A percentile compares a stretch with the other conserved stretches of the same genome.
phyloP scores from a whole-genome alignment of 176 grass and related monocot species.

The Carex pumila region DNA sequence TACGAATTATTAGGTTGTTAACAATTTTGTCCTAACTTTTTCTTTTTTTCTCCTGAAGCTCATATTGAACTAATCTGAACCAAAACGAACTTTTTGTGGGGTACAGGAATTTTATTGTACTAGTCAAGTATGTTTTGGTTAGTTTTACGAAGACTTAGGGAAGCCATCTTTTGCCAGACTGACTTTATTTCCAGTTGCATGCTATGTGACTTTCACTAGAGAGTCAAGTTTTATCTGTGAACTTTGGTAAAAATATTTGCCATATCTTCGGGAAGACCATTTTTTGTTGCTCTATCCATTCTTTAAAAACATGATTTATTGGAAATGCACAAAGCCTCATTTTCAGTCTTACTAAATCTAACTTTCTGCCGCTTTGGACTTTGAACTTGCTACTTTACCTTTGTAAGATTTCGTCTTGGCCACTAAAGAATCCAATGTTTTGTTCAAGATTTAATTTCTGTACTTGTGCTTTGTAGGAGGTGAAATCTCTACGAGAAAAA shows the following conservation, averaged over 20 bases:
- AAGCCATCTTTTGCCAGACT: neutral
- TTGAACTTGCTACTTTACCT: neutral
- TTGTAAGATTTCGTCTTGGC: neutral
- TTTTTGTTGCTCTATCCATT: neutral
- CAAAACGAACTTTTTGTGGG: neutral
- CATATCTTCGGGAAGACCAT: neutral
- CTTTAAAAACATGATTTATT: neutral
- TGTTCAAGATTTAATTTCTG: conserved; percentile 1
- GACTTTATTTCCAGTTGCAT: neutral
- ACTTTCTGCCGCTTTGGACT: neutral
- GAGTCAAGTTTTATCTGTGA: neutral
- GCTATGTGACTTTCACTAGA: neutral
- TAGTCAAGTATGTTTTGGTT: neutral
- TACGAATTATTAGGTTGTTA: neutral
- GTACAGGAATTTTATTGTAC: neutral
- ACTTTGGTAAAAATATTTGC: neutral
- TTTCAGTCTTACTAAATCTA: neutral
- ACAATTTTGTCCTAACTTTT: neutral
- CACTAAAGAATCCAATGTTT: neutral
- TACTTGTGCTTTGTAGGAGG: conserved; percentile 53
- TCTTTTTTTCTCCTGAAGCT: neutral
- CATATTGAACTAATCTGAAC: neutral
- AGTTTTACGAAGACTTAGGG: neutral
- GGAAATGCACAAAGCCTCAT: neutral
- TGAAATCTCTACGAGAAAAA: conserved; percentile 54